A percentile compares a stretch with the other conserved stretches of the same genome.
Conservation (phyloP, 805 yeast genomes). For the Metschnikowia aberdeeniae region DNA sequence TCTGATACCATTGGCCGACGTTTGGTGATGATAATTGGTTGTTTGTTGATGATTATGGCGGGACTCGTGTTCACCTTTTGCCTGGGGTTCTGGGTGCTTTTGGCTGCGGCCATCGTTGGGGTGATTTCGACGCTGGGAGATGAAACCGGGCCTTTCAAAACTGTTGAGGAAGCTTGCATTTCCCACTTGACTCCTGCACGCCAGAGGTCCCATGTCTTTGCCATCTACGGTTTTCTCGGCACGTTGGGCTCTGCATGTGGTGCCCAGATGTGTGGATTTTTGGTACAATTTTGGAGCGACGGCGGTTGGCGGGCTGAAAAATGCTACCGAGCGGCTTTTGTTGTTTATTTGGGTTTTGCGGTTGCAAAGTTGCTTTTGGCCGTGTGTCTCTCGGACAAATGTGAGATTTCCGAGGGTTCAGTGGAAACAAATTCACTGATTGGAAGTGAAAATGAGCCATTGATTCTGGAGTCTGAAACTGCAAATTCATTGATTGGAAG, state of each 20-base stretch:
- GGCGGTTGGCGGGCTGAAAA: conserved; percentile 30
- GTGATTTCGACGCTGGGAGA: conserved; percentile 88
- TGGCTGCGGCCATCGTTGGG: conserved; percentile 73
- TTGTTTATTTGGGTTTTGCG: conserved; percentile 53
- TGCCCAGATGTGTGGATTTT: conserved; percentile 55
- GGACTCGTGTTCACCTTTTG: conserved; percentile 62
- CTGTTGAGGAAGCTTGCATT: conserved; percentile 77
- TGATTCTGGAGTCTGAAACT: background rate
- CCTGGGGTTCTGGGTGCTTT: conserved; percentile 49
- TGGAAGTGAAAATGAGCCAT: no score
- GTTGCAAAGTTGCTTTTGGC: conserved; percentile 47
- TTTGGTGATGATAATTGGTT: conserved; percentile 56
- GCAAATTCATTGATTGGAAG: conserved; percentile 4
- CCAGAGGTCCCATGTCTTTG: conserved; percentile 69
- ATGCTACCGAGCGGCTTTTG: conserved; percentile 57
- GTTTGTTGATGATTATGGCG: conserved; percentile 62
- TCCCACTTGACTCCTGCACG: conserved; percentile 70
- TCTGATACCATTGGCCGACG: conserved; percentile 72
- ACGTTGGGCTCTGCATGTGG: conserved; percentile 76
- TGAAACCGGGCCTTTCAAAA: conserved; percentile 87
- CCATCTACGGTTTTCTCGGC: conserved; percentile 65
- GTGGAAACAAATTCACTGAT: no score
- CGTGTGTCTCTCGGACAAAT: conserved; percentile 46
- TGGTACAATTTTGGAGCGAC: conserved; percentile 44
- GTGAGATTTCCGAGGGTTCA: conserved; percentile 41